Evolutionary conservation across 1,284 basidiomycete species (phyloP).

Genomic region (Trametes sp.): DNA sequence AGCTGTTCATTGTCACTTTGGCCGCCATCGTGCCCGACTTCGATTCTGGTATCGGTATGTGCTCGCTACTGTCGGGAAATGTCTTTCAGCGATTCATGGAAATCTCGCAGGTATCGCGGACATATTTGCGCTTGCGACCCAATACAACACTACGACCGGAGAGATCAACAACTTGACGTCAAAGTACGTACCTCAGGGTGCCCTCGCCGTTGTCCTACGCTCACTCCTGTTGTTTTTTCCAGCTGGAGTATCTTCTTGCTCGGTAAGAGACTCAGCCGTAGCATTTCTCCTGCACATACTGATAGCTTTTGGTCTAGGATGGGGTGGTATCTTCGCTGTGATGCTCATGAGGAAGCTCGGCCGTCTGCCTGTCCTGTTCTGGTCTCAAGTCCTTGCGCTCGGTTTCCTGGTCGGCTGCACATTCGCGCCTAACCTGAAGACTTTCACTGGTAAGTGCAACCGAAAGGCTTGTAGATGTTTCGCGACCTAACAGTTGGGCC

Average conservation of each 20-base stretch:
- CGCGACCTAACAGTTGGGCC: not conserved
- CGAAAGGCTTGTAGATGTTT: not conserved
- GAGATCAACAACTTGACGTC: conserved; percentile 72
- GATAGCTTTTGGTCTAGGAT: too few relatives aligned
- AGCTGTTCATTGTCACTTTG: conserved; percentile 65
- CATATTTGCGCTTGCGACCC: conserved; percentile 64
- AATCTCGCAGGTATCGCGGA: conserved; percentile 56
- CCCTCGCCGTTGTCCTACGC: not conserved
- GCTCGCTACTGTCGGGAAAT: too few relatives aligned
- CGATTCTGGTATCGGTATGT: conserved; percentile 68
- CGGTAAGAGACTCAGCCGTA: too few relatives aligned
- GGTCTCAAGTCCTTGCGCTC: conserved; percentile 64
- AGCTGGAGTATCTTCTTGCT: conserved; percentile 77
- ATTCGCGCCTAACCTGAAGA: conserved; percentile 59
- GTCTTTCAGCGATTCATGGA: too few relatives aligned
- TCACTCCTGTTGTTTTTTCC: conserved; percentile 5
- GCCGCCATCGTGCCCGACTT: conserved; percentile 76
- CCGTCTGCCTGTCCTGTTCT: conserved; percentile 68
- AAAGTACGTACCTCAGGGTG: conserved; percentile 18
- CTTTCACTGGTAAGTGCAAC: conserved; percentile 53
- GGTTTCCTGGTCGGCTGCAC: conserved; percentile 61
- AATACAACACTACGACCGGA: conserved; percentile 64
- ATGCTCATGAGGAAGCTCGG: conserved; percentile 66
- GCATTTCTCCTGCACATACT: too few relatives aligned
- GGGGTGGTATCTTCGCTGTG: conserved; percentile 67